Conservation (phyloP, 768 basidiomycete species). For the Glaciozyma martinii region DNA sequence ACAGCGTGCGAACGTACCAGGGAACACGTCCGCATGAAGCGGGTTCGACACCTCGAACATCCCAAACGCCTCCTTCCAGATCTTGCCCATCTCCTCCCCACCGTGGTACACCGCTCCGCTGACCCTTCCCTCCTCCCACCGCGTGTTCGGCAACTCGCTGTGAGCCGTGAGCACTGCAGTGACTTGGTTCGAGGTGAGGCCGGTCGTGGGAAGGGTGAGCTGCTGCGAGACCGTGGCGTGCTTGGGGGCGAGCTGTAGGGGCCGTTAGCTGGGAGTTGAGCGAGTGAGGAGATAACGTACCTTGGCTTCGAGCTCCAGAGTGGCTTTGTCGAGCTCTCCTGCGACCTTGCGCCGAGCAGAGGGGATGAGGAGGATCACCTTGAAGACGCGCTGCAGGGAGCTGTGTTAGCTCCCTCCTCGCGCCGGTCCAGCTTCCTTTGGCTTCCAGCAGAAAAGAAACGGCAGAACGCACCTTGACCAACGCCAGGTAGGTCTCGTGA, state of each 20-base stretch:
- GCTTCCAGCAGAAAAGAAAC: neutral
- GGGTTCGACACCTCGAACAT: constrained; percentile 76
- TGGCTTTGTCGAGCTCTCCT: constrained; percentile 23
- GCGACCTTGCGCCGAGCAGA: constrained; percentile 19
- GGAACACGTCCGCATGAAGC: constrained; percentile 87
- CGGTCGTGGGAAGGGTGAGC: constrained; percentile 11
- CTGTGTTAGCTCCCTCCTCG: neutral
- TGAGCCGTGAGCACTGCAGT: neutral
- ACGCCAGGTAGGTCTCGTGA: constrained; percentile 15
- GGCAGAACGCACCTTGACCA: neutral
- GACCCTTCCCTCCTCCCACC: constrained; percentile 28
- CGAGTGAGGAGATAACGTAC: neutral
- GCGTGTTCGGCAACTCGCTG: constrained; percentile 12
- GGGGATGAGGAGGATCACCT: constrained; percentile 8
- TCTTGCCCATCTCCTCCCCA: constrained; percentile 30
- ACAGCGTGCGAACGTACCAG: constrained; percentile 37
- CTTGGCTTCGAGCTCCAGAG: constrained; percentile 17
- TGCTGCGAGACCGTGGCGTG: neutral
- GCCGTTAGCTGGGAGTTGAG: neutral
- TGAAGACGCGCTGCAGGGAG: constrained; percentile 7
- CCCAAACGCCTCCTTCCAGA: constrained; percentile 71
- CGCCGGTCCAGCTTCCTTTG: neutral
- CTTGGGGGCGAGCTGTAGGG: constrained; percentile 12
- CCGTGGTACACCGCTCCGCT: constrained; percentile 31
- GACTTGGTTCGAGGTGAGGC: constrained; percentile 10